phyloP scores from a whole-genome alignment of 306 rosid genomes.

The Vigna trinervia region DNA sequence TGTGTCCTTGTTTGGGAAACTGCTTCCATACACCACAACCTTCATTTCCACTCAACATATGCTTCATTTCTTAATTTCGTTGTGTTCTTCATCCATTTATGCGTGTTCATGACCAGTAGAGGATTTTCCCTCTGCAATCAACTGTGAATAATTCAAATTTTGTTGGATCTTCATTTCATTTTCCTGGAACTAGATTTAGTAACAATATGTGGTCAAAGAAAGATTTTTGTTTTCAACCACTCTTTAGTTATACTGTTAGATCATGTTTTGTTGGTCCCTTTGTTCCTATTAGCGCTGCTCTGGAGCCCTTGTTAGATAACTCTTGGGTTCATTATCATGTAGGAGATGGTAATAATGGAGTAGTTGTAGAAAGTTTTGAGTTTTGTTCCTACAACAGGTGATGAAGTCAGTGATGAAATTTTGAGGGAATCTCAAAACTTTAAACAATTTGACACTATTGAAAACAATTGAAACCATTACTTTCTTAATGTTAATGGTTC shows the following conservation, averaged over 20 bases:
- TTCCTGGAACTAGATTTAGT: slow-evolving; percentile 44
- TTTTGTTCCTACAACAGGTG: slow-evolving; percentile 46
- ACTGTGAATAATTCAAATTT: slow-evolving; percentile 32
- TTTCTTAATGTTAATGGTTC: slow-evolving; percentile 45
- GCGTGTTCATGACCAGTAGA: no score
- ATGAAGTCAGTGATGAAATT: slow-evolving; percentile 57
- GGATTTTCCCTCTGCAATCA: no score
- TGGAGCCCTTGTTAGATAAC: slow-evolving; percentile 42
- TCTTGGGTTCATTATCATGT: slow-evolving; percentile 50
- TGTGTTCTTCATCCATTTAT: no score
- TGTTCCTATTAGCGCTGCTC: slow-evolving; percentile 42
- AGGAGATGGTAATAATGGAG: slow-evolving; percentile 36
- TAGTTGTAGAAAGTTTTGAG: slow-evolving; percentile 40
- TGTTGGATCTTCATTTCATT: slow-evolving; percentile 29
- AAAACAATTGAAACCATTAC: slow-evolving; percentile 72
- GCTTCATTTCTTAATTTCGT: no score
- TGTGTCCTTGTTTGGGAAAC: no score
- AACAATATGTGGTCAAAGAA: slow-evolving; percentile 40
- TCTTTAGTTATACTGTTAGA: not conserved
- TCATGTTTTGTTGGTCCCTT: slow-evolving; percentile 42
- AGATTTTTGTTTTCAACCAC: slow-evolving; percentile 37
- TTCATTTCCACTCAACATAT: no score
- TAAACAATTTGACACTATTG: slow-evolving; percentile 78
- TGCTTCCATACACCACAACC: no score
- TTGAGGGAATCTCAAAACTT: slow-evolving; percentile 60